Percentiles rank a stretch among this genome's conserved stretches.
These are phyloP conservation scores for Heritiera littoralis DNA, from an alignment of 345 rosid species.

Conservation along the genomic window DNA sequence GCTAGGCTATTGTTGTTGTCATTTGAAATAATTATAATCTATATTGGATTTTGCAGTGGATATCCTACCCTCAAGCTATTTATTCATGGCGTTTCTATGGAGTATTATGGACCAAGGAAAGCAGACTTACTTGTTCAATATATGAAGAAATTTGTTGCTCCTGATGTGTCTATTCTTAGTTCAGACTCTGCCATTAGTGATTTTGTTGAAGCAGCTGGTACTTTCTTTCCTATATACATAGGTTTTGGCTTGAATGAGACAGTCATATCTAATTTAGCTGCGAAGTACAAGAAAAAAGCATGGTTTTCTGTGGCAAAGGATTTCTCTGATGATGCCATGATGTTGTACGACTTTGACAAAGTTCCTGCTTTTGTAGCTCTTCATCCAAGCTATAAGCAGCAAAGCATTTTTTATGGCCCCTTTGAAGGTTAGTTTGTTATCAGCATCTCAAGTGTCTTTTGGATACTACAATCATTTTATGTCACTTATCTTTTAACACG, in stretches of 20 bases:
- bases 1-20: no score
- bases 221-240: constrained; percentile 66
- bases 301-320: constrained; percentile 87
- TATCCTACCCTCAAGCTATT: constrained; percentile 83
- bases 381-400: constrained; percentile 69
- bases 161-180: constrained; percentile 73
- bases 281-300: constrained; percentile 86
- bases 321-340: constrained; percentile 77
- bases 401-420: constrained; percentile 77
- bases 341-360: constrained; percentile 70
- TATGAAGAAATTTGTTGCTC: constrained; percentile 87
- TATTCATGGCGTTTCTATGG: constrained; percentile 78
- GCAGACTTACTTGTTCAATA: constrained; percentile 78
- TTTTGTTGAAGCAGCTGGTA: constrained; percentile 72
- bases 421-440: constrained; percentile 69
- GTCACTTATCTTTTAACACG: neutral
- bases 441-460: neutral
- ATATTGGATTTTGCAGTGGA: constrained; percentile 48
- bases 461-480: neutral
- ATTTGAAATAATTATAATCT: neutral
- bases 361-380: constrained; percentile 70
- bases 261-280: constrained; percentile 46
- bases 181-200: constrained; percentile 64
- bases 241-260: constrained; percentile 81
- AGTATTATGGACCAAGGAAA: constrained; percentile 87